Evolutionary conservation across 1,139 yeast genomes (phyloP), one percentile per base, ranked within the genome.

Genomic region (Scheffersomyces insectosa): DNA sequence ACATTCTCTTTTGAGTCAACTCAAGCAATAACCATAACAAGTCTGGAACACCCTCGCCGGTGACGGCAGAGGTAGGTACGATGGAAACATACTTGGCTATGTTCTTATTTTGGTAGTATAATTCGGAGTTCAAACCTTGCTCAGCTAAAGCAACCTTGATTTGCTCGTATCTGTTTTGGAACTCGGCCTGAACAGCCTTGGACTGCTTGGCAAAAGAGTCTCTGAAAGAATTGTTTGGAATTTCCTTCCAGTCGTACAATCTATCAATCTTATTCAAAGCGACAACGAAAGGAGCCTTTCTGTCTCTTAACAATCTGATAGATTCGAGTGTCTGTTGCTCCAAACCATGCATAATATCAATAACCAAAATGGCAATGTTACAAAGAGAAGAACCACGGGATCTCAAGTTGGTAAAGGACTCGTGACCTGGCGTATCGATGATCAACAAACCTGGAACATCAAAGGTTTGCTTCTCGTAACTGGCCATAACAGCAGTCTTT

Each of bases 11-110:
- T 72, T 95, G 98, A 20, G 99, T 93, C 60, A 95, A 80, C 68
- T 93, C 98, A 57, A 95, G 80, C 63, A 95, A 78, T 66, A 95
- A 80, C 93, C 97, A 91, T 63, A 95, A 82, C 72, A 95, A 79
- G 81, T 95, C 99, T 38, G 99, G 99, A 56, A 95, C 95, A 85
- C 99, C 99, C 72, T 95, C 99, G 68, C 99, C 99, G 27, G 98
- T 91, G 39, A 91, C 95, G 45, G 99, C 99, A 48, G 98, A 91
- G 11, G 99, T 93, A 56, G 99, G 99, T 43, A 95, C 97, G 59
- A 95, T 85, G 32, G 98, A 90, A 46, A 95, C 99, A 60, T 85
- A 88, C 66, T 88, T 88, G 46, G 97, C 73, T 79, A 93, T 75
- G 72, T 91, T 93, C 69, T 87, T 88, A 79, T 95, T 95, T 68